phyloP scores from a whole-genome alignment of 1,284 basidiomycete genomes.

The Farysia itapuensis region DNA sequence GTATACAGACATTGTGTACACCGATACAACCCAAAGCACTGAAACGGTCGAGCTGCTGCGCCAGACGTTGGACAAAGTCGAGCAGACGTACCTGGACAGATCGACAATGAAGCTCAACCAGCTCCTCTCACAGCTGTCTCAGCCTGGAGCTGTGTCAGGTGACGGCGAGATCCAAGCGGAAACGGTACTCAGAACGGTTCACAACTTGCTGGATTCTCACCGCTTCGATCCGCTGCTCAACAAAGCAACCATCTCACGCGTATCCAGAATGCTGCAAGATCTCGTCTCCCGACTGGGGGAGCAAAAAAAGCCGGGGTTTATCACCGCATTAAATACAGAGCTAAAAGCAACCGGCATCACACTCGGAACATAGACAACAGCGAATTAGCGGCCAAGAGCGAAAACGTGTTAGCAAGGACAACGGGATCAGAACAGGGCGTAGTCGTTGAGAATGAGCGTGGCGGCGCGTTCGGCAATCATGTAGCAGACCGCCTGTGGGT shows the following conservation, averaged over 20 bases:
- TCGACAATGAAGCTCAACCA: slow-evolving; percentile 67
- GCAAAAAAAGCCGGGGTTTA: too few species aligned
- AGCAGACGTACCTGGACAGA: slow-evolving; percentile 80
- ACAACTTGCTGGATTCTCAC: slow-evolving; percentile 88
- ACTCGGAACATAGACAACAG: too few species aligned
- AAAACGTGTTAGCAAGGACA: too few species aligned
- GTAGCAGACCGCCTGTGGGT: slow-evolving; percentile 42
- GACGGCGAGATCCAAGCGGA: background rate
- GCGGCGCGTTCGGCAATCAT: slow-evolving; percentile 44
- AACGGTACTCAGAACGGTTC: slow-evolving; percentile 65
- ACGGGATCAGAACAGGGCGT: too few species aligned
- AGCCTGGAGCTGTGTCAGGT: background rate
- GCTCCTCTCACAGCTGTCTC: background rate
- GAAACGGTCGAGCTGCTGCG: slow-evolving; percentile 86
- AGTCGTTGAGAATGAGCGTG: slow-evolving; percentile 17
- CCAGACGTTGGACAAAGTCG: slow-evolving; percentile 77
- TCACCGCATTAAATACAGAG: too few species aligned
- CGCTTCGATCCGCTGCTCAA: slow-evolving; percentile 87
- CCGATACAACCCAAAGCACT: slow-evolving; percentile 78
- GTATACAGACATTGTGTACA: slow-evolving; percentile 89
- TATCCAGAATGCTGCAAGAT: too few species aligned
- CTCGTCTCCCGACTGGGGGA: too few species aligned
- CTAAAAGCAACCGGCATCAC: too few species aligned
- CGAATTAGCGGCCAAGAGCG: too few species aligned
- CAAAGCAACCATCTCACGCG: too few species aligned